A percentile compares a stretch with the other conserved stretches of the same genome.
phyloP scores from a whole-genome alignment of 2,329 filamentous ascomycete species.

The Myriangium duriaei region DNA sequence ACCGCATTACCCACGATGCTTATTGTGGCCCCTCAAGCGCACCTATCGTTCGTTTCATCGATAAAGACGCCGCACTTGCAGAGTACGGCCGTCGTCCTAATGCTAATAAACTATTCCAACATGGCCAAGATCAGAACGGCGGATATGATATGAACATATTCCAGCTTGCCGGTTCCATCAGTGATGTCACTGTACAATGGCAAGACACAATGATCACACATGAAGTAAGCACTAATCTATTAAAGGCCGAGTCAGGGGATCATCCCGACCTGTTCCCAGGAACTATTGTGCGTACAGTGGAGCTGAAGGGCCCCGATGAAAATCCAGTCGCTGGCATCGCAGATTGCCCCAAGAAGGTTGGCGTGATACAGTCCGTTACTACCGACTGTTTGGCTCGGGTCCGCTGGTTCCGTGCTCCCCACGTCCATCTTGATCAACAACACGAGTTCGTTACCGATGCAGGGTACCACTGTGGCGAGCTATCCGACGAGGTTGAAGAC shows the following conservation, averaged over 20 bases:
- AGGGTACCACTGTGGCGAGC: slow-evolving; percentile 1
- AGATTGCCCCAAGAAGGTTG: slow-evolving; percentile 34
- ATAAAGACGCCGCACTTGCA: slow-evolving; percentile 35
- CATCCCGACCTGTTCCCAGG: slow-evolving; percentile 48
- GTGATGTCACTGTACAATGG: slow-evolving; percentile 44
- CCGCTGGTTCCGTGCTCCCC: slow-evolving; percentile 33
- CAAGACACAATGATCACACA: slow-evolving; percentile 42
- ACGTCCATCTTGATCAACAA: slow-evolving; percentile 4
- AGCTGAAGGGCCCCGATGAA: slow-evolving; percentile 8
- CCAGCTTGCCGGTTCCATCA: slow-evolving; percentile 36
- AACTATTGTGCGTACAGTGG: slow-evolving; percentile 36
- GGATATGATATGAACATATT: slow-evolving; percentile 49
- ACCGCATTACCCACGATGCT: slow-evolving; percentile 20
- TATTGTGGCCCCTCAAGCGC: slow-evolving; percentile 21
- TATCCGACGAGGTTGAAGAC: not conserved
- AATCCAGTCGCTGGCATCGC: slow-evolving; percentile 21
- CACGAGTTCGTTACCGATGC: not conserved
- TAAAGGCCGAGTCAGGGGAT: slow-evolving; percentile 39
- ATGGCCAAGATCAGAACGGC: slow-evolving; percentile 35
- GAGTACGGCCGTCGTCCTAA: slow-evolving; percentile 36
- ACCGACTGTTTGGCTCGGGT: slow-evolving; percentile 44
- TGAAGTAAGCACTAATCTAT: slow-evolving; percentile 32
- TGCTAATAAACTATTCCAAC: slow-evolving; percentile 31
- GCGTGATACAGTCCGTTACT: slow-evolving; percentile 43
- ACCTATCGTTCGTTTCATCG: slow-evolving; percentile 40